A percentile compares a stretch with the other conserved stretches of the same genome.
Conservation (phyloP, 495 filamentous ascomycete genomes). For the Penicillium daleae region DNA sequence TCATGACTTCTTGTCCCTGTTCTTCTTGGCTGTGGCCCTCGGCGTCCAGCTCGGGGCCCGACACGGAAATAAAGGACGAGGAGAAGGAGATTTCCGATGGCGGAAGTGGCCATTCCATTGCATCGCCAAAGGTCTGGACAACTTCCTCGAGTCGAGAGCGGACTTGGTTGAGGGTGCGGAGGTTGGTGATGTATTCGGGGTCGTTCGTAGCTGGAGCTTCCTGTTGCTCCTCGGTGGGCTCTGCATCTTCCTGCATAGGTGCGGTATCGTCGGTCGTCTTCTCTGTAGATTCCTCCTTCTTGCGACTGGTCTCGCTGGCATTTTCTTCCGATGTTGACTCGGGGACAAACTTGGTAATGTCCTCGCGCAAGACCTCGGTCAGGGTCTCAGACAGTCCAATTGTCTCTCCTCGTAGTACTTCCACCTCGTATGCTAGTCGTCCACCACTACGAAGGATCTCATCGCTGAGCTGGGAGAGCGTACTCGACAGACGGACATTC, state of each 20-base stretch:
- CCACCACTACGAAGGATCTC: constrained; percentile 88
- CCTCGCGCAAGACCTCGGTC: constrained; percentile 67
- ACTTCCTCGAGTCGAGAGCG: constrained; percentile 81
- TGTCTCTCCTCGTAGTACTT: constrained; percentile 86
- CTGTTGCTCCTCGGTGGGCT: constrained; percentile 1
- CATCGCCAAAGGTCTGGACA: constrained; percentile 86
- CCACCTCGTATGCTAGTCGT: constrained; percentile 91
- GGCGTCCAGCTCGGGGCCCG: constrained; percentile 68
- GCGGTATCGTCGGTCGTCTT: constrained; percentile 17
- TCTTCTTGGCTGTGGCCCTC: constrained; percentile 70
- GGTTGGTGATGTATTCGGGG: constrained; percentile 71
- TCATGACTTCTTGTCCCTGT: constrained; percentile 74
- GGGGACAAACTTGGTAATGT: constrained; percentile 71
- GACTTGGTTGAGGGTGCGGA: constrained; percentile 83
- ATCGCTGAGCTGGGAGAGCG: constrained; percentile 85
- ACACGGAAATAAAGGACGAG: constrained; percentile 80
- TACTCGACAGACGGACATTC: constrained; percentile 79
- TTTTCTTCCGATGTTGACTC: constrained; percentile 37
- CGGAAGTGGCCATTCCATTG: constrained; percentile 90
- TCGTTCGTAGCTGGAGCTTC: constrained; percentile 38
- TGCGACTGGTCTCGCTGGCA: constrained; percentile 2
- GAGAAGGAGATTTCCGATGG: constrained; percentile 73
- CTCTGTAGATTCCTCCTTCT: constrained; percentile 12
- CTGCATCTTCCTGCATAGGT: constrained; percentile 16
- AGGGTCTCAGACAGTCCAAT: constrained; percentile 75